Evolutionary conservation across 1,284 basidiomycete species (phyloP).

Genomic region (Wallemia ichthyophaga): DNA sequence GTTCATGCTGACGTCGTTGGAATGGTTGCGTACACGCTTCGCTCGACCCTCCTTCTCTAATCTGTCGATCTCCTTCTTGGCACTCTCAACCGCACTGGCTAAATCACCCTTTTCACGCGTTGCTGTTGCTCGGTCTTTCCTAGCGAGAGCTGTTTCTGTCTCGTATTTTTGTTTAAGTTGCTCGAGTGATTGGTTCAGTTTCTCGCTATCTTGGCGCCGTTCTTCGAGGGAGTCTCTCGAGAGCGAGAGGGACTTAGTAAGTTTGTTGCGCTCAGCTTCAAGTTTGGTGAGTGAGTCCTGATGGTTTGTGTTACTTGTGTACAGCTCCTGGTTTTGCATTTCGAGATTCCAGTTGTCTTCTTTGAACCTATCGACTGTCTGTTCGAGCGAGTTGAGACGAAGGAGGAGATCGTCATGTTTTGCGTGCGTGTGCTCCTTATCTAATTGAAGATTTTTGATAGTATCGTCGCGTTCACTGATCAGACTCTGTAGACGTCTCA

Average conservation of each 20-base stretch:
- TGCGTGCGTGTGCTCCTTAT: constrained; percentile 45
- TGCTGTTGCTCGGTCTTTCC: constrained; percentile 58
- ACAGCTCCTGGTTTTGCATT: constrained; percentile 63
- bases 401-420: constrained; percentile 34
- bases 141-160: constrained; percentile 63
- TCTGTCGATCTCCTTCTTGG: constrained; percentile 24
- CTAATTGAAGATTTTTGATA: constrained; percentile 55
- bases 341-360: constrained; percentile 98
- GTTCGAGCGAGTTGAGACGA: constrained; percentile 39
- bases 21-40: constrained; percentile 36
- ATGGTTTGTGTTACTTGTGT: constrained; percentile 33
- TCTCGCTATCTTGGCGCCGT: constrained; percentile 60
- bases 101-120: constrained; percentile 76
- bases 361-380: constrained; percentile 45
- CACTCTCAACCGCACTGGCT: constrained; percentile 38
- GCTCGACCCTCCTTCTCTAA: constrained; percentile 24
- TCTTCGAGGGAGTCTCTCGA: constrained; percentile 49
- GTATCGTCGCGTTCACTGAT: constrained; percentile 64
- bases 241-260: constrained; percentile 39
- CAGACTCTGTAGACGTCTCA: constrained; percentile 54
- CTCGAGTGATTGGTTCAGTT: constrained; percentile 30
- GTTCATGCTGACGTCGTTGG: background rate
- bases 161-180: constrained; percentile 66
- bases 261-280: constrained; percentile 51
- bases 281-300: constrained; percentile 35